phyloP scores from a whole-genome alignment of 305 asterid genomes.

The Fraxinus floribunda region DNA sequence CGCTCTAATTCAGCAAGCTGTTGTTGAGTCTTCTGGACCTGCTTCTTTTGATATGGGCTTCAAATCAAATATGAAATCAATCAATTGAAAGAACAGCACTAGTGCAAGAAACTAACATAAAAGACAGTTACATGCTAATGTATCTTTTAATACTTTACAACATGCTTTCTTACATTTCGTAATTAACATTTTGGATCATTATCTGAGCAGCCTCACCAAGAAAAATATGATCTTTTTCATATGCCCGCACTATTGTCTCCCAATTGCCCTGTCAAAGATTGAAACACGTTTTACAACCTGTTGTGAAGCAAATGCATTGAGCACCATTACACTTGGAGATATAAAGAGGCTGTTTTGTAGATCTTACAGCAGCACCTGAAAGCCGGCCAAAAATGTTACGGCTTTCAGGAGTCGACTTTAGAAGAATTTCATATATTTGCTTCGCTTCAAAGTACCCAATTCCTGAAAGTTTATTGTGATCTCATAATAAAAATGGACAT shows the following conservation, averaged over 20 bases:
- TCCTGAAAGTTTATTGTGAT: constrained; percentile 45
- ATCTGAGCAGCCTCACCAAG: constrained; percentile 98
- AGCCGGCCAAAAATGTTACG: constrained; percentile 98
- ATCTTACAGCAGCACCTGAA: constrained; percentile 92
- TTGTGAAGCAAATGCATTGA: constrained; percentile 5
- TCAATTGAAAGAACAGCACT: constrained; percentile 3
- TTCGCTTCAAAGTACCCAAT: constrained; percentile 81
- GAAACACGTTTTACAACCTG: constrained; percentile 17
- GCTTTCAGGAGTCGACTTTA: constrained; percentile 79
- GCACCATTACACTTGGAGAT: background rate
- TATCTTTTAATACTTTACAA: constrained; percentile 4
- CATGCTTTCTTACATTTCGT: constrained; percentile 69
- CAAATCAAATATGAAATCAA: constrained; percentile 17
- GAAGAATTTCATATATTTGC: constrained; percentile 70
- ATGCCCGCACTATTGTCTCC: constrained; percentile 86
- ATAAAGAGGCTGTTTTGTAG: constrained; percentile 17
- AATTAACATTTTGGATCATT: constrained; percentile 90
- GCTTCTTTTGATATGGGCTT: constrained; percentile 95
- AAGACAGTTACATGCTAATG: background rate
- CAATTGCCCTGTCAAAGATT: constrained; percentile 73
- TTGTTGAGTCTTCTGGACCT: constrained; percentile 88
- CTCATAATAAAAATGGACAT: constrained; percentile 11
- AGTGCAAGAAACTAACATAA: background rate
- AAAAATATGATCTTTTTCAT: constrained; percentile 80
- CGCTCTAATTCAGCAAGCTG: constrained; percentile 88